A percentile compares a stretch with the other conserved stretches of the same genome.
phyloP scores from a whole-genome alignment of 2,329 filamentous ascomycete species.

The Trichothecium sympodiale region DNA sequence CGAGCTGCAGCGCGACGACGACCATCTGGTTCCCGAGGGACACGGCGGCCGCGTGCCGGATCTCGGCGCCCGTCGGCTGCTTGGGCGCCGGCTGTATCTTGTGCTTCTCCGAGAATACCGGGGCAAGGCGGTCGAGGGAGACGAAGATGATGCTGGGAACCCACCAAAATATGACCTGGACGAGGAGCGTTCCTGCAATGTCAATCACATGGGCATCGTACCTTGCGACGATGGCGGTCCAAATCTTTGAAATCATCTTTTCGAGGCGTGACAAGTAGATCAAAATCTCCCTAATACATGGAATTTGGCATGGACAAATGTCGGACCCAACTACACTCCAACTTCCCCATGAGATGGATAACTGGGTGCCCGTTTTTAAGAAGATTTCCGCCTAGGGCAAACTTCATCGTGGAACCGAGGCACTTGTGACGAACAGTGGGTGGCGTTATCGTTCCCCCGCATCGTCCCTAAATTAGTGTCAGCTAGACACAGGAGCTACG shows the following conservation, averaged over 20 bases:
- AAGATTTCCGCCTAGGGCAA: too few species aligned
- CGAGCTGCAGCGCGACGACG: slow-evolving; percentile 19
- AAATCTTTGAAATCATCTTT: slow-evolving; percentile 6
- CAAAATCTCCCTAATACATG: background rate
- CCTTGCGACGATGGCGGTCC: slow-evolving; percentile 11
- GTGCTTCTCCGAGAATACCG: slow-evolving; percentile 35
- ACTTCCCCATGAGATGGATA: too few species aligned
- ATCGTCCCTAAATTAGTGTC: too few species aligned
- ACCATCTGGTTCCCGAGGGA: slow-evolving; percentile 36
- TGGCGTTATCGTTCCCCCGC: too few species aligned
- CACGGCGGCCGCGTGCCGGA: slow-evolving; percentile 29
- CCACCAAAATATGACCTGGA: slow-evolving; percentile 36
- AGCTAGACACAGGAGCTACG: too few species aligned
- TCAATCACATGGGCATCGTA: slow-evolving; percentile 24
- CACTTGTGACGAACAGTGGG: too few species aligned
- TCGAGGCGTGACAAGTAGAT: background rate
- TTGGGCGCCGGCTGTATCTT: slow-evolving; percentile 42
- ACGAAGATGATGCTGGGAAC: slow-evolving; percentile 29
- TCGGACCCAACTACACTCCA: background rate
- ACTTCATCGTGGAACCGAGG: too few species aligned
- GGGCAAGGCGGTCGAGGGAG: slow-evolving; percentile 29
- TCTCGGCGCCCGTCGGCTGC: slow-evolving; percentile 34
- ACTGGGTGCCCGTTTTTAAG: too few species aligned
- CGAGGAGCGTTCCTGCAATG: slow-evolving; percentile 24
- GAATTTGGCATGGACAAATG: background rate